These are phyloP conservation scores for Penicillium sp. DNA, from an alignment of 2,329 filamentous ascomycete species.

Conservation along the genomic window DNA sequence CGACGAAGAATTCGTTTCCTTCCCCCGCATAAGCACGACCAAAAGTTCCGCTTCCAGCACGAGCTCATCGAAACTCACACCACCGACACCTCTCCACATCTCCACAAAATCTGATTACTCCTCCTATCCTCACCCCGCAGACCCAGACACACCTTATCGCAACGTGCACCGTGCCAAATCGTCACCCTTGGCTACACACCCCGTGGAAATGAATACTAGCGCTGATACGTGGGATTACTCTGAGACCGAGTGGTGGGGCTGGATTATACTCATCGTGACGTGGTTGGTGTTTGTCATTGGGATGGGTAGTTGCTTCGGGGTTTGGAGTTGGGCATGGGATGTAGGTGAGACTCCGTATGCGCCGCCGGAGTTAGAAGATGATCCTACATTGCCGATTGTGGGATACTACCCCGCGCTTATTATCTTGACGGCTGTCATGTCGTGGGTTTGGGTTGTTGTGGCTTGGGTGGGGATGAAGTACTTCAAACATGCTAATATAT, in stretches of 20 bases:
- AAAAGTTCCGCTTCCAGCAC: constrained; percentile 24
- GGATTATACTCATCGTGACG: constrained; percentile 85
- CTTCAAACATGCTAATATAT: constrained; percentile 95
- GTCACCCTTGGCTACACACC: constrained; percentile 43
- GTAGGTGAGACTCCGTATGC: constrained; percentile 95
- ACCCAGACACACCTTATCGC: constrained; percentile 42
- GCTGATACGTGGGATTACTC: constrained; percentile 76
- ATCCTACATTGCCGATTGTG: constrained; percentile 90
- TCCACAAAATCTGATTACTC: constrained; percentile 60
- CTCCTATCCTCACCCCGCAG: constrained; percentile 56
- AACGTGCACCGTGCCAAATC: constrained; percentile 41
- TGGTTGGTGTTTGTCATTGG: constrained; percentile 96
- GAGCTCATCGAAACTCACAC: constrained; percentile 22
- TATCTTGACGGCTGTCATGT: constrained; percentile 92
- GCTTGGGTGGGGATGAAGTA: constrained; percentile 99
- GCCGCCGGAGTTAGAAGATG: constrained; percentile 91
- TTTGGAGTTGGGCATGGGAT: constrained; percentile 99
- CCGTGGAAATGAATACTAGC: constrained; percentile 39
- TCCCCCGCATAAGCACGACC: constrained; percentile 55
- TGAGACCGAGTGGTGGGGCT: constrained; percentile 98
- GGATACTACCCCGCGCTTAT: constrained; percentile 96
- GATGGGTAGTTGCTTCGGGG: constrained; percentile 91
- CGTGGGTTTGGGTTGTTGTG: constrained; percentile 97
- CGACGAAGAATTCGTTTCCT: constrained; percentile 76
- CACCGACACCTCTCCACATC: constrained; percentile 31